A percentile compares a stretch with the other conserved stretches of the same genome.
phyloP scores from a whole-genome alignment of 2,329 filamentous ascomycete genomes.

The Helotiales sp. region DNA sequence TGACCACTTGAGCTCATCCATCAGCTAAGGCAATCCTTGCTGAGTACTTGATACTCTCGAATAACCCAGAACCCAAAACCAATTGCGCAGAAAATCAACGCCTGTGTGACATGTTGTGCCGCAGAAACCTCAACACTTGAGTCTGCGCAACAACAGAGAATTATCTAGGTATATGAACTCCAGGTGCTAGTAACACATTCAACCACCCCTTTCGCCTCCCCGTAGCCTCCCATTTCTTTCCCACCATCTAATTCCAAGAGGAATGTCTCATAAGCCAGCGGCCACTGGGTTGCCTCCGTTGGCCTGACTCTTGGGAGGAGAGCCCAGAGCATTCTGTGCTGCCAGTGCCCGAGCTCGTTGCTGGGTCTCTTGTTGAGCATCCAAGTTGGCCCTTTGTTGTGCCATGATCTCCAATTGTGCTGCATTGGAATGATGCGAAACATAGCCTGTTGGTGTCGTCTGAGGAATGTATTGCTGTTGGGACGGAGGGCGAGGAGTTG shows the following conservation, averaged over 20 bases:
- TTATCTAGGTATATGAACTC: slow-evolving; percentile 8
- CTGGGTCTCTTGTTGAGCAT: slow-evolving; percentile 41
- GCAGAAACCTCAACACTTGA: slow-evolving; percentile 9
- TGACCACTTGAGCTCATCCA: slow-evolving; percentile 12
- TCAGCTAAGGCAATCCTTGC: not conserved
- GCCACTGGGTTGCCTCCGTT: slow-evolving; percentile 36
- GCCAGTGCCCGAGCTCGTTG: slow-evolving; percentile 39
- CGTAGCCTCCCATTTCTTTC: no score
- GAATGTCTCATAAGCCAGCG: slow-evolving; percentile 18
- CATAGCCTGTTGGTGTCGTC: slow-evolving; percentile 23
- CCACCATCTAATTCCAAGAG: no score
- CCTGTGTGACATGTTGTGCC: not conserved
- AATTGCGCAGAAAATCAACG: not conserved
- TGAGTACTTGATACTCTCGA: not conserved
- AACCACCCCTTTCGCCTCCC: not conserved
- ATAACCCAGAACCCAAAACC: not conserved
- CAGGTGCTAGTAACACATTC: slow-evolving; percentile 5
- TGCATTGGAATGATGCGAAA: slow-evolving; percentile 23
- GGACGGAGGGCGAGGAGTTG: slow-evolving; percentile 28
- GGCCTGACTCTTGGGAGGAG: slow-evolving; percentile 34
- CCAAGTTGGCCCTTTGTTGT: slow-evolving; percentile 44
- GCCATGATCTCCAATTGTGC: slow-evolving; percentile 45
- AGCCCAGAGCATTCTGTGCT: slow-evolving; percentile 37
- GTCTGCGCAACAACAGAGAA: not conserved
- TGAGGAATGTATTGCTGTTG: slow-evolving; percentile 30